These are phyloP conservation scores for Shiraia bambusicola DNA, from an alignment of 2,329 filamentous ascomycete genomes.

Conservation along the genomic window DNA sequence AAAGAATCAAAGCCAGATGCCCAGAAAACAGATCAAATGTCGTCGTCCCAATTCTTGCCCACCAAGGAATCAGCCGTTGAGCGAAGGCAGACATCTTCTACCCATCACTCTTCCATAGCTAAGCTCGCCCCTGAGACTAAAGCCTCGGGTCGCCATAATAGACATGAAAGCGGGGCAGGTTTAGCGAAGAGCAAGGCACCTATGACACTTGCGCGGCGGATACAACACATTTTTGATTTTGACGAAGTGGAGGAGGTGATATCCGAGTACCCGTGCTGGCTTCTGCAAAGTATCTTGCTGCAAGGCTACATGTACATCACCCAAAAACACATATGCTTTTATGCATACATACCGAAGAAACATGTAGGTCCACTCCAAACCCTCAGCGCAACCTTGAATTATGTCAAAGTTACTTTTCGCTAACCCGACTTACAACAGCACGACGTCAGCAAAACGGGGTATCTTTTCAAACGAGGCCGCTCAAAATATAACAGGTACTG, in stretches of 20 bases:
- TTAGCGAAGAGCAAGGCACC: conserved; percentile 37
- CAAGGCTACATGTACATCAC: conserved; percentile 98
- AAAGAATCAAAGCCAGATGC: conserved; percentile 31
- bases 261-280: conserved; percentile 90
- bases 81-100: conserved; percentile 6
- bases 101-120: conserved; percentile 12
- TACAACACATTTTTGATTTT: conserved; percentile 71
- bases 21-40: conserved; percentile 53
- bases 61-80: conserved; percentile 27
- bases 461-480: conserved; percentile 83
- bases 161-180: conserved; percentile 24
- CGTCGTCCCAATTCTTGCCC: conserved; percentile 44
- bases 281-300: conserved; percentile 85
- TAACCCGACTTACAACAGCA: conserved; percentile 29
- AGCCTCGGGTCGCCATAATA: conserved; percentile 26
- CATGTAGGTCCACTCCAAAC: conserved; percentile 56
- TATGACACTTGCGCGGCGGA: conserved; percentile 65
- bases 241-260: conserved; percentile 80
- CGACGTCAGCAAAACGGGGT: conserved; percentile 76
- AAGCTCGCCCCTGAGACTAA: conserved; percentile 24
- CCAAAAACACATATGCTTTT: conserved; percentile 90
- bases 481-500: conserved; percentile 90
- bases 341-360: conserved; percentile 95
- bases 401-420: not conserved
- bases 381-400: not conserved